Evolutionary conservation across 2,329 filamentous ascomycete genomes (phyloP), one percentile per base, ranked within the genome.

Genomic region (Alternaria burnsii): DNA sequence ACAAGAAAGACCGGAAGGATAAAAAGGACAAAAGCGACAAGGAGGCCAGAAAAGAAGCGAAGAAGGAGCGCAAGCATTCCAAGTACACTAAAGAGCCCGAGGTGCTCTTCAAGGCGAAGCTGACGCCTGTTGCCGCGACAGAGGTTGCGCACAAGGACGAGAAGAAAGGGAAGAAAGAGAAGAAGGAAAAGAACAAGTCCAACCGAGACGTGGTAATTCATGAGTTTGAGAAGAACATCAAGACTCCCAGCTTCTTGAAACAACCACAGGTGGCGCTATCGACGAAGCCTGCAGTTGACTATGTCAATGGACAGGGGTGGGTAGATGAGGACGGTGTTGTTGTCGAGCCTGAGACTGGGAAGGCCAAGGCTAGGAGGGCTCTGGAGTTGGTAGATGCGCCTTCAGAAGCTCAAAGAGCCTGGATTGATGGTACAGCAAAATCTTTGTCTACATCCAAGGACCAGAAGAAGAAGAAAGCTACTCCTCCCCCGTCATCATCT

Each of bases 231-330:
- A 93, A 93, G 76, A 93, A 91, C 8, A 88, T 87, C 38, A 94
- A 93, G 71, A 90, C 93, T 65, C 92, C 93, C 0, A 91, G 87
- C 5, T 97, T 97, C 74, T 79, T 97, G 59, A 92, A 92, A 75
- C 82, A 84, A 6, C 83, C 76, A 14, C 76, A 82, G 42, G 79
- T 81, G 5, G 76, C 80, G 1, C 79, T 79, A 2, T 78, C 77
- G 10, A 76, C 78, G 16, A 83, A 84, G 47, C 76, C 82, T n/a
- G 83, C 84, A 40, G 78, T 83, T 3, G 88, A 90, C 57, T 97
- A 90, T 75, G 86, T 95, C 41, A 90, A 97, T 55, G 93, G 91
- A 22, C 89, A 91, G 71, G 94, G 94, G 1, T 98, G 95, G 94
- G 86, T 97, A 0, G 90, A 97, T 70, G 87, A 88, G 62, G 83